Base-by-base conservation (phyloP, 2,329 filamentous ascomycete species). In the Diaporthe citri region DNA sequence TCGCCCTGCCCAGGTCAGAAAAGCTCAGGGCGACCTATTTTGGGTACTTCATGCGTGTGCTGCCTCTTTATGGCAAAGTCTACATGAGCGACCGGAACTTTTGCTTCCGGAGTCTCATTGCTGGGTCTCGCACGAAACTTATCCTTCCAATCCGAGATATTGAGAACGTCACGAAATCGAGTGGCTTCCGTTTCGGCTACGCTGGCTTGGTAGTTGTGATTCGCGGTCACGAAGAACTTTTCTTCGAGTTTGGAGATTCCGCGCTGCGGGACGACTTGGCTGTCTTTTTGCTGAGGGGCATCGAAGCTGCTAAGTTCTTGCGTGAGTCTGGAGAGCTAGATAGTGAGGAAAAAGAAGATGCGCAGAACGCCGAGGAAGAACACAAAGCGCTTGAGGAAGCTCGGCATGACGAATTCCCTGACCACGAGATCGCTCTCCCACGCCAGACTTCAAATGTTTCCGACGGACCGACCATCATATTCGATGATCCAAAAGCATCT, bases 31-130 rank as follows among this genome's bases (percentile, higher is more conserved):
- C 96, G 1, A 94, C 95, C 0, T 98, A 97, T 84, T 98, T 95
- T 83, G 95, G 94, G n/a, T 94, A 94, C 81, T 88, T 98, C n/a
- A 92, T 97, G 79, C 92, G 96, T 3, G 95, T 98, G 0, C 84
- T 98, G 41, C 97, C 97, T 3, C 88, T 98, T 2, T 98, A 98
- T 80, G 97, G 97, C 79, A 99, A 98, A 84, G 94, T 98, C 46
- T 99, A 99, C 84, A 93, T 98, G 78, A 96, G 97, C 81, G 92
- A 95, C 78, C 91, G 91, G 31, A 93, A 93, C 74, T 94, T 98
- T 78, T 99, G 97, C 85, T 99, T 98, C 85, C 93, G 97, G 74
- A 98, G 96, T 81, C 86, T 98, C 71, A 87, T 98, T 48, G 95
- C 95, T 1, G 96, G 95, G 1, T 97, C 95, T 4, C 92, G 95